A percentile compares a stretch with the other conserved stretches of the same genome.
Evolutionary conservation across 1,284 basidiomycete genomes (phyloP).

Genomic region (Volvariella surrecta): DNA sequence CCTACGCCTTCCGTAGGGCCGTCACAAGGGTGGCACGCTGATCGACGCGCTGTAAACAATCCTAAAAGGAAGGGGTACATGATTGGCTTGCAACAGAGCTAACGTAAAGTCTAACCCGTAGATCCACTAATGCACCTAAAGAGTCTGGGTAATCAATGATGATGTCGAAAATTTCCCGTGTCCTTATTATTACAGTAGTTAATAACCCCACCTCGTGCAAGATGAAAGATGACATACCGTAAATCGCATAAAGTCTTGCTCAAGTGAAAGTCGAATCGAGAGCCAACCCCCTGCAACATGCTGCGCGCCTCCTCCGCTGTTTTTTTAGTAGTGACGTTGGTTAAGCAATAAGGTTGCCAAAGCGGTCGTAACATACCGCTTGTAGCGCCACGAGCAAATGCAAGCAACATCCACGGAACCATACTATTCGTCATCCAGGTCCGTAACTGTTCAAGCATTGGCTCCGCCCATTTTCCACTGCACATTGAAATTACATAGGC

Average conservation of each 20-base stretch:
- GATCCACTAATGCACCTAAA: conserved; percentile 77
- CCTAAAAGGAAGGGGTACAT: conserved; percentile 30
- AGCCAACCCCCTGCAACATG: conserved; percentile 75
- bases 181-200: conserved; percentile 35
- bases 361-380: conserved; percentile 29
- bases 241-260: conserved; percentile 84
- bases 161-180: conserved; percentile 89
- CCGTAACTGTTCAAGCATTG: conserved; percentile 54
- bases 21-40: conserved; percentile 66
- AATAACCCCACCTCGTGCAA: neutral
- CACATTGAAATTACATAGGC: conserved; percentile 60
- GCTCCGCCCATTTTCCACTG: conserved; percentile 58
- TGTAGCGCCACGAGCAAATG: conserved; percentile 62
- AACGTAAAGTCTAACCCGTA: conserved; percentile 46
- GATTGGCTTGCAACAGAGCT: neutral
- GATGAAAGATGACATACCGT: conserved; percentile 48
- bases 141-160: conserved; percentile 93
- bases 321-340: conserved; percentile 15
- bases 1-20: conserved; percentile 63
- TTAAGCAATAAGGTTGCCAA: conserved; percentile 10
- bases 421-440: conserved; percentile 74
- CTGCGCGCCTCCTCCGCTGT: conserved; percentile 61
- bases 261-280: conserved; percentile 85
- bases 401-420: conserved; percentile 76
- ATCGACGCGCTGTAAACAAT: conserved; percentile 73